These are phyloP conservation scores for Fusarium sp. DNA, from an alignment of 2,329 filamentous ascomycete genomes.

Conservation along the genomic window DNA sequence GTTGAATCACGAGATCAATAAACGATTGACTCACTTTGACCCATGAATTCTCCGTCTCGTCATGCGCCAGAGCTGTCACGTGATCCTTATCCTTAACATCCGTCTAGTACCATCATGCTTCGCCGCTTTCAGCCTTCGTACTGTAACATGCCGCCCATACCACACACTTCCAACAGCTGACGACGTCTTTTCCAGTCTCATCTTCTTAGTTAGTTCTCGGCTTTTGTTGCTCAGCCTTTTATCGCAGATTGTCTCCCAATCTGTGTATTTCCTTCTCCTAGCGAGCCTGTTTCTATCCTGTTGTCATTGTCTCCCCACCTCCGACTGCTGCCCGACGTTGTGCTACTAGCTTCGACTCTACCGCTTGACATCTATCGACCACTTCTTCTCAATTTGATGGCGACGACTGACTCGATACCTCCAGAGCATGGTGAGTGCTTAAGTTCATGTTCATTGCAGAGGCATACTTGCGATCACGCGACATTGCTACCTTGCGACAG, in stretches of 20 bases:
- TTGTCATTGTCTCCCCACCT: conserved; percentile 39
- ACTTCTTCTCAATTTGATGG: conserved; percentile 40
- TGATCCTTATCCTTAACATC: conserved; percentile 25
- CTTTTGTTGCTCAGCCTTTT: conserved; percentile 29
- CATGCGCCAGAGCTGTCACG: conserved; percentile 25
- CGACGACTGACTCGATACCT: conserved; percentile 46
- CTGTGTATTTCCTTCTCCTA: conserved; percentile 11
- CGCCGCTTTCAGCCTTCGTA: conserved; percentile 39
- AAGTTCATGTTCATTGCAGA: neutral
- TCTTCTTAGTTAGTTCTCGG: conserved; percentile 35
- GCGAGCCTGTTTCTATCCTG: conserved; percentile 15
- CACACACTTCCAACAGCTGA: conserved; percentile 31
- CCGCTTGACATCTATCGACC: conserved; percentile 20
- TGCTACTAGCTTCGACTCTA: conserved; percentile 22
- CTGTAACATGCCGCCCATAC: conserved; percentile 24
- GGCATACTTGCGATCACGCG: neutral
- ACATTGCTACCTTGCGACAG: conserved; percentile 20
- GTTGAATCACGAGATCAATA: neutral
- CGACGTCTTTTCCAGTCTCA: conserved; percentile 39
- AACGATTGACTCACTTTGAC: neutral
- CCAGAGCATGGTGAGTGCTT: conserved; percentile 44
- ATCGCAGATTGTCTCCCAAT: conserved; percentile 19
- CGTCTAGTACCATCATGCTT: conserved; percentile 29
- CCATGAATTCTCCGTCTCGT: conserved; percentile 15
- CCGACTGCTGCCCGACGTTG: conserved; percentile 32